phyloP scores from a whole-genome alignment of 768 basidiomycete genomes.

The Amanita exitialis region DNA sequence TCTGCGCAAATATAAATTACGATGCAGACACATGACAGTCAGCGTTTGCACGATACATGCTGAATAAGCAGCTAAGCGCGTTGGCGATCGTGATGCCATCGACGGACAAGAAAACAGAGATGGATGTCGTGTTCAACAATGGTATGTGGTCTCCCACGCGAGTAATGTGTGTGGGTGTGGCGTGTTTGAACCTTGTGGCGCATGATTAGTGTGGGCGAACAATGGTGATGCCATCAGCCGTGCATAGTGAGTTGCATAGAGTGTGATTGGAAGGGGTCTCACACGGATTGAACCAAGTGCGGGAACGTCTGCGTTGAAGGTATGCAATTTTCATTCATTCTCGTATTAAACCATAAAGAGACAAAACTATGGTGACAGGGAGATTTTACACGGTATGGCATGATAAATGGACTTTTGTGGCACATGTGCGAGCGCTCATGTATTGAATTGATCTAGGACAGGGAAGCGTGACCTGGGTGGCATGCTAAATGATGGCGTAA shows the following conservation, averaged over 20 bases:
- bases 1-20: neutral
- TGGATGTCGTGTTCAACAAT: slow-evolving; percentile 73
- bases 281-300: slow-evolving; percentile 39
- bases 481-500: slow-evolving; percentile 91
- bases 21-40: slow-evolving; percentile 41
- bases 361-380: slow-evolving; percentile 33
- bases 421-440: neutral
- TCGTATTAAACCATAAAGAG: slow-evolving; percentile 1
- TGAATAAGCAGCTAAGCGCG: slow-evolving; percentile 66
- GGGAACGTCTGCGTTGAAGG: slow-evolving; percentile 94
- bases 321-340: slow-evolving; percentile 13
- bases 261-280: neutral
- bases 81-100: slow-evolving; percentile 54
- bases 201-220: slow-evolving; percentile 81
- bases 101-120: slow-evolving; percentile 42
- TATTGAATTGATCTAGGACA: slow-evolving; percentile 39
- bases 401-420: neutral
- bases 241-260: slow-evolving; percentile 52
- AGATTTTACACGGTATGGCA: slow-evolving; percentile 70
- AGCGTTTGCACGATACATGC: slow-evolving; percentile 79
- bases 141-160: slow-evolving; percentile 27
- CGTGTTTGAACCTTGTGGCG: neutral
- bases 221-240: slow-evolving; percentile 94
- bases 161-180: neutral
- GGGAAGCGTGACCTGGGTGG: slow-evolving; percentile 93